phyloP scores from a whole-genome alignment of 768 basidiomycete species.

The Galerina marginata region DNA sequence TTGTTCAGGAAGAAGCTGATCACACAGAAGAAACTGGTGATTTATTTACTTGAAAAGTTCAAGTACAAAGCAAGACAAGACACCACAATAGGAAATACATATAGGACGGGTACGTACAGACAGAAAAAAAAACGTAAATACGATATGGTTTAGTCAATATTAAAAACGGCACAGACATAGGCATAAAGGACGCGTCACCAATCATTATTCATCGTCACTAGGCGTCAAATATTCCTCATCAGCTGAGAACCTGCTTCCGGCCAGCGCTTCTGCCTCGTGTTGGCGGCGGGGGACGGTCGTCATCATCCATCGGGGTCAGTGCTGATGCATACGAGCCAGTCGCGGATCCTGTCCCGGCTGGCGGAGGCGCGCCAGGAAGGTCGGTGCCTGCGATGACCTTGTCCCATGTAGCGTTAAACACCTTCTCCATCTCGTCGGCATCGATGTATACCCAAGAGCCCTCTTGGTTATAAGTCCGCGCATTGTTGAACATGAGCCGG shows the following conservation, averaged over 20 bases:
- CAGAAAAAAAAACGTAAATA: conserved; percentile 1
- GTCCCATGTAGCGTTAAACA: conserved; percentile 75
- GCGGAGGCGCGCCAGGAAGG: conserved; percentile 71
- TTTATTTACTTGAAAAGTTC: conserved; percentile 5
- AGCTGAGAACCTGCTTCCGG: conserved; percentile 76
- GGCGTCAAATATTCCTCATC: conserved; percentile 76
- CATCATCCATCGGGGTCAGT: conserved; percentile 83
- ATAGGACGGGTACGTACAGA: not conserved
- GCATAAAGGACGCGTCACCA: not conserved
- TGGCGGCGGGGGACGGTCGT: conserved; percentile 66
- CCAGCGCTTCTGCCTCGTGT: conserved; percentile 60
- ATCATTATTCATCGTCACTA: conserved; percentile 68
- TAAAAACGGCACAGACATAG: not conserved
- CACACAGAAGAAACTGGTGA: not conserved
- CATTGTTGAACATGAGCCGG: conserved; percentile 93
- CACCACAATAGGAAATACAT: not conserved
- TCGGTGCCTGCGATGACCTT: conserved; percentile 69
- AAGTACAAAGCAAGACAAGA: conserved; percentile 9
- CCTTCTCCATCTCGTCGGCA: conserved; percentile 93
- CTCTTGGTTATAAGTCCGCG: conserved; percentile 92
- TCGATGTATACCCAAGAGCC: conserved; percentile 95
- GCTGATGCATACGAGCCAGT: conserved; percentile 68
- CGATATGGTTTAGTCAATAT: not conserved
- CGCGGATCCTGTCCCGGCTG: conserved; percentile 43
- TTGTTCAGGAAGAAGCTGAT: too few relatives aligned